A percentile compares a stretch with the other conserved stretches of the same genome.
These are phyloP conservation scores for Ustilago trichophora DNA, from an alignment of 1,284 basidiomycete species.

Conservation along the genomic window DNA sequence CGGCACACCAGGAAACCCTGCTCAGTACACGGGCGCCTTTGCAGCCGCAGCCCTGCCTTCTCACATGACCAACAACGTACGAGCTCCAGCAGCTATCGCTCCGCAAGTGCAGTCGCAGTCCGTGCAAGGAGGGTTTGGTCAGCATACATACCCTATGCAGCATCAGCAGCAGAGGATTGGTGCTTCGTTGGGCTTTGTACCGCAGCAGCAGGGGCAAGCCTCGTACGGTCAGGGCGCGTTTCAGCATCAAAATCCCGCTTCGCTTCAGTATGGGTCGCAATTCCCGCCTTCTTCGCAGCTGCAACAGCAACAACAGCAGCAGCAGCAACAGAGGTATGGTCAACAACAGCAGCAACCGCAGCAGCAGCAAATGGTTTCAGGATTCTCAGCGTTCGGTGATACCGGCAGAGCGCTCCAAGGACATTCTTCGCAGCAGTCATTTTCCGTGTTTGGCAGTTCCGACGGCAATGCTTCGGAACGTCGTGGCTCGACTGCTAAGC, in stretches of 20 bases:
- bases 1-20: conserved; percentile 57
- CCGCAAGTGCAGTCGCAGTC: conserved; percentile 15
- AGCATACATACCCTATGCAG: conserved; percentile 21
- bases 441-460: conserved; percentile 14
- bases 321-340: too few species aligned
- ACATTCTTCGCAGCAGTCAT: conserved; percentile 9
- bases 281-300: conserved; percentile 19
- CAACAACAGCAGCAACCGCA: conserved; percentile 14
- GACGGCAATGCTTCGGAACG: background rate
- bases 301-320: conserved; percentile 20
- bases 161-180: conserved; percentile 20
- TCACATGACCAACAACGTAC: conserved; percentile 43
- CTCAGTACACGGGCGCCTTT: conserved; percentile 65
- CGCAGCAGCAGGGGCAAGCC: conserved; percentile 13
- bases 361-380: conserved; percentile 5
- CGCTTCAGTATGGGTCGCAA: conserved; percentile 1
- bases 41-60: conserved; percentile 56
- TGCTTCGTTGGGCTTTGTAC: too few species aligned
- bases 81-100: conserved; percentile 10
- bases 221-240: conserved; percentile 10
- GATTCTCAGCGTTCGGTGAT: conserved; percentile 25
- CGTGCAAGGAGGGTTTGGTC: conserved; percentile 12
- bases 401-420: conserved; percentile 6
- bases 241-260: conserved; percentile 4
- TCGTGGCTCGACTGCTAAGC: conserved; percentile 1